These are phyloP conservation scores for Diaporthe ilicicola DNA, from an alignment of 2,329 filamentous ascomycete genomes.

Conservation along the genomic window DNA sequence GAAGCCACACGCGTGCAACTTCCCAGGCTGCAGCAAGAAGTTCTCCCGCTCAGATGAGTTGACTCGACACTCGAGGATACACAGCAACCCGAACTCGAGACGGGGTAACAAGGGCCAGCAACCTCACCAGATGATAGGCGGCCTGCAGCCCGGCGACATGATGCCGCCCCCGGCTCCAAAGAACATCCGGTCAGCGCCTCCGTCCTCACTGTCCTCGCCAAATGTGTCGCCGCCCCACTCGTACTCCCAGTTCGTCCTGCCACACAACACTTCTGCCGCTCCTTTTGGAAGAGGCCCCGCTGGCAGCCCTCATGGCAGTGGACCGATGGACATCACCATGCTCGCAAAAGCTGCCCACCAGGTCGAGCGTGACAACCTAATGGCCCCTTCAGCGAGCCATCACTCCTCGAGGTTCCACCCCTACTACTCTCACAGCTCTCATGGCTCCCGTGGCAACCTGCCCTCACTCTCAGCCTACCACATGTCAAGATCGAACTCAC, in stretches of 20 bases:
- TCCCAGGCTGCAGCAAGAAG: slow-evolving; percentile 89
- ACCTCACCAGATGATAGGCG: slow-evolving; percentile 51
- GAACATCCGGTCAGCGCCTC: slow-evolving; percentile 87
- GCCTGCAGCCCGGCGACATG: slow-evolving; percentile 67
- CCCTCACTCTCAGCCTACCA: slow-evolving; percentile 87
- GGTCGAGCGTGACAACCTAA: slow-evolving; percentile 66
- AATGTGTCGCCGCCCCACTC: slow-evolving; percentile 96
- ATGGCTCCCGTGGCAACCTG: slow-evolving; percentile 67
- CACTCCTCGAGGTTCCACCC: slow-evolving; percentile 60
- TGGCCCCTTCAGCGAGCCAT: slow-evolving; percentile 51
- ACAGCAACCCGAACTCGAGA: slow-evolving; percentile 98
- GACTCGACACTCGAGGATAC: slow-evolving; percentile 95
- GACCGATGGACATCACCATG: slow-evolving; percentile 64
- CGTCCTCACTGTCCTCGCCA: slow-evolving; percentile 87
- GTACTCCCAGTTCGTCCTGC: slow-evolving; percentile 74
- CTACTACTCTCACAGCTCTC: slow-evolving; percentile 59
- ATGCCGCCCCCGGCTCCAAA: slow-evolving; percentile 82
- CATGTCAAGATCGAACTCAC: slow-evolving; percentile 89
- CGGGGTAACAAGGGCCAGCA: slow-evolving; percentile 83
- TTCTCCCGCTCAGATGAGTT: slow-evolving; percentile 97
- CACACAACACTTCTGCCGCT: slow-evolving; percentile 54
- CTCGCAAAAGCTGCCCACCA: slow-evolving; percentile 69
- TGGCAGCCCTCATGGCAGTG: slow-evolving; percentile 48
- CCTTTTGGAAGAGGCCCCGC: slow-evolving; percentile 57
- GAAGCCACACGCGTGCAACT: slow-evolving; percentile 96